phyloP scores from a whole-genome alignment of 139 green algal genomes.

The Micractinium sp. region DNA sequence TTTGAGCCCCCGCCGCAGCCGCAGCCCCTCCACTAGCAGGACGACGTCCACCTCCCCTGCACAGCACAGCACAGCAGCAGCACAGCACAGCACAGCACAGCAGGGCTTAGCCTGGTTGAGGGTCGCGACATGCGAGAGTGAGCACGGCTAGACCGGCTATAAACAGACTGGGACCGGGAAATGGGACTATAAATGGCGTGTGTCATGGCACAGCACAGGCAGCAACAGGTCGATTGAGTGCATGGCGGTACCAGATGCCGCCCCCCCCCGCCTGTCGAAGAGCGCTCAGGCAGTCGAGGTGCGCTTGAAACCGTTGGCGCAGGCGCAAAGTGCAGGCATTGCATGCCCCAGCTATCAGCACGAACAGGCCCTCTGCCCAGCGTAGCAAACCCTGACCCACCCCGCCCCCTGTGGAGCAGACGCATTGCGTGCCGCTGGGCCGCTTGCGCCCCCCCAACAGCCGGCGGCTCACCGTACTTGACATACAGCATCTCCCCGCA shows the following conservation, averaged over 20 bases:
- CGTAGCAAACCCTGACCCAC: no score
- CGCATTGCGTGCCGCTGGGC: no score
- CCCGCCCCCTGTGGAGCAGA: no score
- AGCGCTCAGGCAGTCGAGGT: no score
- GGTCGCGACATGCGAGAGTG: neutral
- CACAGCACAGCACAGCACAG: neutral
- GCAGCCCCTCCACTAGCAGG: neutral
- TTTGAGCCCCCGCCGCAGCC: neutral
- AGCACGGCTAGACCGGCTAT: no score
- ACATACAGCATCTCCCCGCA: slow-evolving; percentile 7
- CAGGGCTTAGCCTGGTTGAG: neutral
- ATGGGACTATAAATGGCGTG: neutral
- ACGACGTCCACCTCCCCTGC: slow-evolving; percentile 5
- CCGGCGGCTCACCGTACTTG: neutral
- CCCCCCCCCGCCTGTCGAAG: no score
- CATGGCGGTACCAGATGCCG: no score
- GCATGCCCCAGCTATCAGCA: no score
- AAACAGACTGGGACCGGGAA: neutral
- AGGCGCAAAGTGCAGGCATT: no score
- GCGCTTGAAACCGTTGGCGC: no score
- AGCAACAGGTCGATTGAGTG: no score
- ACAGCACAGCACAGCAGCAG: neutral
- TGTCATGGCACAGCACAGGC: neutral
- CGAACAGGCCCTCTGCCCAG: no score
- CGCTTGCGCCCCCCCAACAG: neutral